These are phyloP conservation scores for Leucocoprinus leucothites DNA, from an alignment of 768 basidiomycete species.

Conservation along the genomic window DNA sequence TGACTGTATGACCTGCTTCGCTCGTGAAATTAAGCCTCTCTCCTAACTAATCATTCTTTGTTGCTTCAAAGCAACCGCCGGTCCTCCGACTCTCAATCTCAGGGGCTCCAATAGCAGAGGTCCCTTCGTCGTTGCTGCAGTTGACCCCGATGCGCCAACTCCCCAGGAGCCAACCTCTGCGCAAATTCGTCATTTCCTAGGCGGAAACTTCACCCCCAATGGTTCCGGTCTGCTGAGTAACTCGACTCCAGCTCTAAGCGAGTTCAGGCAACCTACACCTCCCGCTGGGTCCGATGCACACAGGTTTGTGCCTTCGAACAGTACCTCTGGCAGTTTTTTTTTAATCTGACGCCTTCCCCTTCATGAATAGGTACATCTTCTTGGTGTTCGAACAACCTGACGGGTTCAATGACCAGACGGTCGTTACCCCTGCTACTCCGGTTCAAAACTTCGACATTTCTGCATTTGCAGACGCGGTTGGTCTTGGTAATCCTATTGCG, in stretches of 20 bases:
- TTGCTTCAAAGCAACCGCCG: conserved; percentile 30
- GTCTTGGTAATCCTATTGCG: conserved; percentile 39
- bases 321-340: too few relatives aligned
- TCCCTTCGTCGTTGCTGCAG: conserved; percentile 39
- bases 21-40: not conserved
- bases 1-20: conserved; percentile 22
- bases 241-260: conserved; percentile 36
- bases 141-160: conserved; percentile 47
- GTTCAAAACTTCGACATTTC: conserved; percentile 38
- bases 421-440: conserved; percentile 31
- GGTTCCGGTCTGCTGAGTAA: conserved; percentile 28
- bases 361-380: conserved; percentile 37
- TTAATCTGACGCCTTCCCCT: not conserved
- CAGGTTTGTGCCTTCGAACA: conserved; percentile 25
- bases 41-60: not conserved
- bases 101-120: conserved; percentile 23
- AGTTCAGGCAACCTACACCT: conserved; percentile 39
- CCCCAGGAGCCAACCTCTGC: conserved; percentile 35
- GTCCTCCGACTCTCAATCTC: conserved; percentile 32
- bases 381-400: conserved; percentile 39
- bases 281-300: conserved; percentile 41
- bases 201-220: conserved; percentile 29
- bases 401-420: conserved; percentile 33
- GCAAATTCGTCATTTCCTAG: conserved; percentile 45
- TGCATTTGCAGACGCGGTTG: conserved; percentile 33